Conservation (phyloP, 768 basidiomycete species). For the Collybia mongolica region DNA sequence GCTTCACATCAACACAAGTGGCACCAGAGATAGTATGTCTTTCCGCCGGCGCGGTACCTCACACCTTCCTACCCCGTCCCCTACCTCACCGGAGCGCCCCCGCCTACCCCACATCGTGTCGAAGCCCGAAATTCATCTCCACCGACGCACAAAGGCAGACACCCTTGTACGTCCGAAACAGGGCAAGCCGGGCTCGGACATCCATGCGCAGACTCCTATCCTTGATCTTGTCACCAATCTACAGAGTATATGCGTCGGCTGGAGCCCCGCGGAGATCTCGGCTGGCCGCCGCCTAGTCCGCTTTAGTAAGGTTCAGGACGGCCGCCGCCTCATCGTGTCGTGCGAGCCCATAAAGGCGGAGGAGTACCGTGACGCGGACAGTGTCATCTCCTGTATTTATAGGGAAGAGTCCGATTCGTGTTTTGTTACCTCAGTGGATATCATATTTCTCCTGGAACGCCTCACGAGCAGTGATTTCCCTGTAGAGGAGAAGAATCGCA, state of each 20-base stretch:
- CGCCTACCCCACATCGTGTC: constrained; percentile 20
- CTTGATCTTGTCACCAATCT: constrained; percentile 63
- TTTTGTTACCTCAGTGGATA: constrained; percentile 94
- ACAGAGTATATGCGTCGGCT: constrained; percentile 50
- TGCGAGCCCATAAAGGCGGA: constrained; percentile 75
- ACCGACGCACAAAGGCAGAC: constrained; percentile 42
- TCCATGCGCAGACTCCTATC: constrained; percentile 50
- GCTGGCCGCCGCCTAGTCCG: constrained; percentile 83
- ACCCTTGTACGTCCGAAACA: constrained; percentile 43
- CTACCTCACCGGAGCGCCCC: constrained; percentile 36
- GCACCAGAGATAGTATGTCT: constrained; percentile 23
- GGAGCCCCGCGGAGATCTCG: constrained; percentile 64
- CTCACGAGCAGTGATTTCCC: constrained; percentile 76
- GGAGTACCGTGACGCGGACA: constrained; percentile 70
- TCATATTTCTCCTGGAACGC: constrained; percentile 88
- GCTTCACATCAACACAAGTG: constrained; percentile 25
- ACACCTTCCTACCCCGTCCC: constrained; percentile 37
- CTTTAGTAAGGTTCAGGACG: constrained; percentile 78
- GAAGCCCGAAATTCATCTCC: constrained; percentile 33
- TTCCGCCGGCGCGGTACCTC: constrained; percentile 39
- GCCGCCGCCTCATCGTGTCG: constrained; percentile 71
- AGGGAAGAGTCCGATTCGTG: constrained; percentile 73
- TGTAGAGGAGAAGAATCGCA: constrained; percentile 96
- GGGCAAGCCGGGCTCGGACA: constrained; percentile 35
- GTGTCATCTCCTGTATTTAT: constrained; percentile 94